A percentile compares a stretch with the other conserved stretches of the same genome.
These are phyloP conservation scores for Spirogloea muscicola DNA, from an alignment of 139 green algal species.

Conservation along the genomic window DNA sequence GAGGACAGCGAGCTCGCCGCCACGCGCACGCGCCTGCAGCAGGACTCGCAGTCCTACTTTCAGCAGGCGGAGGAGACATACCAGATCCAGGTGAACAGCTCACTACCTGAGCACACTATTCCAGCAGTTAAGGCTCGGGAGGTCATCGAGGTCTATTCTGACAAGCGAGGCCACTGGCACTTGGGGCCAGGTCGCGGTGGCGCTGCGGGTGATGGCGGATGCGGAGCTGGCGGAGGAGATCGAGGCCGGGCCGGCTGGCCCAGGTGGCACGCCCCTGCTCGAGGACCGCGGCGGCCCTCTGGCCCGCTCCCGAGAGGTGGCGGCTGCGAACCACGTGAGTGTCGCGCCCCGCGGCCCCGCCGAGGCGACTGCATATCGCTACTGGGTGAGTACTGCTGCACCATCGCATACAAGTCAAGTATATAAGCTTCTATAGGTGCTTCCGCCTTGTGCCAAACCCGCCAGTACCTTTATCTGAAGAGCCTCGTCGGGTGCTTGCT, in stretches of 20 bases:
- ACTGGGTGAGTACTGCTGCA: slow-evolving; percentile 18
- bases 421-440: too few species aligned
- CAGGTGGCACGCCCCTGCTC: not conserved
- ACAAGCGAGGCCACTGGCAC: too few species aligned
- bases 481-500: too few species aligned
- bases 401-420: too few species aligned
- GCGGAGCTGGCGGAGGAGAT: slow-evolving; percentile 34
- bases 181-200: slow-evolving; percentile 21
- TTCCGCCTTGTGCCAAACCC: too few species aligned
- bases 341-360: slow-evolving; percentile 21
- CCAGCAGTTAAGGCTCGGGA: too few species aligned
- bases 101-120: too few species aligned
- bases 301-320: not conserved
- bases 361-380: slow-evolving; percentile 33
- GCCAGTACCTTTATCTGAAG: too few species aligned
- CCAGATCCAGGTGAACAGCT: slow-evolving; percentile 27
- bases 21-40: not conserved
- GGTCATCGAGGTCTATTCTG: too few species aligned
- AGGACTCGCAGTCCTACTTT: slow-evolving; percentile 25
- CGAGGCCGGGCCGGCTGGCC: slow-evolving; percentile 6
- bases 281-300: not conserved
- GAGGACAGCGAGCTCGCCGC: too few species aligned
- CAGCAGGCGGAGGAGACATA: slow-evolving; percentile 40
- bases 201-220: slow-evolving; percentile 24
- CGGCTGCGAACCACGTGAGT: too few species aligned